A percentile compares a stretch with the other conserved stretches of the same genome.
Conservation (phyloP, 164 flowering plant species). For the Vitis labrusca region DNA sequence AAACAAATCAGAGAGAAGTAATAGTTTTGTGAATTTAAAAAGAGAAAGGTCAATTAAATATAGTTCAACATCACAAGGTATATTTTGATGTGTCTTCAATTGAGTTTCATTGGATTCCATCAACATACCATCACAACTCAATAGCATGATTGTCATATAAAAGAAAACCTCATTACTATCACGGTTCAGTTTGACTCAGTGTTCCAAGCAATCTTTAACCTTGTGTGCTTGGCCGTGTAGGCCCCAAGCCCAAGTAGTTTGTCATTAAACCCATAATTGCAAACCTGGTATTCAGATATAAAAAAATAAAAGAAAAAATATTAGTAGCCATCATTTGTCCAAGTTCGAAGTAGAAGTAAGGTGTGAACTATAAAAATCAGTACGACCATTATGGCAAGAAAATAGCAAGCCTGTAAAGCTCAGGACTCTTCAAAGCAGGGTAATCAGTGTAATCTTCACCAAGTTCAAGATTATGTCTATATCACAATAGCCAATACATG, state of each 20-base stretch:
- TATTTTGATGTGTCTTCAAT: background rate
- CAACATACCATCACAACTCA: background rate
- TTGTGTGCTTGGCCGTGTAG: slow-evolving; percentile 49
- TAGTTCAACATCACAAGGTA: background rate
- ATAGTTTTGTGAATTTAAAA: too few species aligned
- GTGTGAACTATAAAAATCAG: background rate
- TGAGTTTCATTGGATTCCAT: background rate
- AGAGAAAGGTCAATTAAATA: too few species aligned
- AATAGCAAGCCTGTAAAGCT: too few species aligned
- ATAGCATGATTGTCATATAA: too few species aligned
- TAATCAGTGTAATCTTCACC: too few species aligned
- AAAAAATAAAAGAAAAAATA: background rate
- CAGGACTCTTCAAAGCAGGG: too few species aligned
- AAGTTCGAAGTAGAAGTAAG: background rate
- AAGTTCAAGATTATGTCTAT: too few species aligned
- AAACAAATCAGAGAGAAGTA: too few species aligned
- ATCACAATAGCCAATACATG: too few species aligned
- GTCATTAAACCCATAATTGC: slow-evolving; percentile 90
- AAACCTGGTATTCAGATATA: slow-evolving; percentile 52
- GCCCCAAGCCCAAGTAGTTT: slow-evolving; percentile 74
- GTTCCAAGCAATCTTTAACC: slow-evolving; percentile 18
- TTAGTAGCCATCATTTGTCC: background rate
- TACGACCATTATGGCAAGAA: too few species aligned
- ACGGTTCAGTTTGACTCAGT: background rate
- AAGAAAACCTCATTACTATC: background rate